Percentiles rank a stretch among this genome's conserved stretches.
Evolutionary conservation across 139 green algal genomes (phyloP).

Genomic region (Haematococcus lacustris): DNA sequence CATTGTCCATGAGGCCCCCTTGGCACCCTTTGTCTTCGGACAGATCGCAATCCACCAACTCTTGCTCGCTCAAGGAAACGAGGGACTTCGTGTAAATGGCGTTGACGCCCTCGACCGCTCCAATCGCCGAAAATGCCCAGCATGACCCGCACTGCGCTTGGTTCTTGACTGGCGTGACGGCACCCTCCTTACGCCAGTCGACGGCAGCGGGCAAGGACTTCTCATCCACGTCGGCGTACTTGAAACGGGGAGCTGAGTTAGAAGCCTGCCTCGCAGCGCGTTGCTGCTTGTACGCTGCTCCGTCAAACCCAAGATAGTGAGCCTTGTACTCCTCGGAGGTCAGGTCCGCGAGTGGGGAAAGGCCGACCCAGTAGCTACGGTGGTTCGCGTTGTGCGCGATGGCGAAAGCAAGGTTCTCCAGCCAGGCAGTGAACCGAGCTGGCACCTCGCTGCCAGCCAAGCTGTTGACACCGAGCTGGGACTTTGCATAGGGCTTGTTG

Average conservation of each 20-base stretch:
- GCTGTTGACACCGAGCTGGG: too few relatives aligned
- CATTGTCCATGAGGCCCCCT: conserved; percentile 92
- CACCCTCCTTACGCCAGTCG: conserved; percentile 79
- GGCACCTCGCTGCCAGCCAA: conserved; percentile 45
- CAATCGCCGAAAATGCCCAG: conserved; percentile 94
- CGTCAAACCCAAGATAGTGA: conserved; percentile 52
- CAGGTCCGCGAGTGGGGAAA: conserved; percentile 83
- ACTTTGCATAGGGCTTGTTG: conserved; percentile 39
- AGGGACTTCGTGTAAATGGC: conserved; percentile 75
- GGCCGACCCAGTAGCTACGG: conserved; percentile 60
- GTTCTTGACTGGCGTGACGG: conserved; percentile 90
- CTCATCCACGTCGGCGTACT: conserved; percentile 42
- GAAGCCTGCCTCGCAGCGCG: conserved; percentile 1
- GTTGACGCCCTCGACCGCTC: conserved; percentile 86
- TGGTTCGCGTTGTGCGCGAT: conserved; percentile 62
- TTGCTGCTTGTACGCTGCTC: conserved; percentile 10
- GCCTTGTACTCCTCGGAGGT: conserved; percentile 76
- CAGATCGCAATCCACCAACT: conserved; percentile 88
- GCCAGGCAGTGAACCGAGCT: conserved; percentile 66
- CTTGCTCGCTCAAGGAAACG: conserved; percentile 83
- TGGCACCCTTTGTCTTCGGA: conserved; percentile 64
- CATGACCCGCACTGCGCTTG: conserved; percentile 85
- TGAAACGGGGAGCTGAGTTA: conserved; percentile 25
- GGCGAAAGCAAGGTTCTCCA: conserved; percentile 76
- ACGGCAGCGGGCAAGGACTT: conserved; percentile 39